A percentile compares a stretch with the other conserved stretches of the same genome.
phyloP scores from a whole-genome alignment of 2,329 filamentous ascomycete genomes.

The Pseudogymnoascus sp. region DNA sequence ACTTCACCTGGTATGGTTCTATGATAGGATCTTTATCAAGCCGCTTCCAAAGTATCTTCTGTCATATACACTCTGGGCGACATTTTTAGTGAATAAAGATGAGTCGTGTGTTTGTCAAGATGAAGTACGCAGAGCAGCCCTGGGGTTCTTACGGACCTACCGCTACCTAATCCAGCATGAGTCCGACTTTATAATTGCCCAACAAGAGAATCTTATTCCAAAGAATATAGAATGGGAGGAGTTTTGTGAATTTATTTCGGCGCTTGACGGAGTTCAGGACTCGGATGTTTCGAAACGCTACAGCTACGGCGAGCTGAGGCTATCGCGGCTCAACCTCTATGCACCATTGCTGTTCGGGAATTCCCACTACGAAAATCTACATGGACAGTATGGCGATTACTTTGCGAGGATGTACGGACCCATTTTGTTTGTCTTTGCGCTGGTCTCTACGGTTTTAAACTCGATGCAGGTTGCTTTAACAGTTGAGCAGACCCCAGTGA shows the following conservation, averaged over 20 bases:
- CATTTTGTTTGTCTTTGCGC: conserved; percentile 22
- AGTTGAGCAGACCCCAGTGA: conserved; percentile 5
- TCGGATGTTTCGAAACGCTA: background rate
- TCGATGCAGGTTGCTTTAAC: conserved; percentile 21
- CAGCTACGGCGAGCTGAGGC: conserved; percentile 10
- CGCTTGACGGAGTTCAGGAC: no score
- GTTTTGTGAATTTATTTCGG: no score
- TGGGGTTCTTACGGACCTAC: conserved; percentile 31
- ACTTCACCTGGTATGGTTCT: conserved; percentile 30
- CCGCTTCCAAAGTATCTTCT: conserved; percentile 27
- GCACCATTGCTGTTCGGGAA: conserved; percentile 19
- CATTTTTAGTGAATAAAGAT: conserved; percentile 13
- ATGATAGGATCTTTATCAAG: conserved; percentile 28
- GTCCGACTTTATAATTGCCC: conserved; percentile 31
- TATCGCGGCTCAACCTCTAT: conserved; percentile 21
- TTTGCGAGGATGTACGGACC: conserved; percentile 23
- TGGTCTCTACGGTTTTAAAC: conserved; percentile 21
- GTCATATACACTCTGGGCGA: conserved; percentile 24
- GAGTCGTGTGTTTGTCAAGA: no score
- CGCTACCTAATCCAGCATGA: conserved; percentile 26
- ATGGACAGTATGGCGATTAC: conserved; percentile 22
- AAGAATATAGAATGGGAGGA: no score
- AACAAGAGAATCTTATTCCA: no score
- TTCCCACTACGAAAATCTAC: conserved; percentile 21
- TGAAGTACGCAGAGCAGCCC: background rate